Evolutionary conservation across 1,139 yeast species (phyloP).

Genomic region (Blastobotrys serpentis): DNA sequence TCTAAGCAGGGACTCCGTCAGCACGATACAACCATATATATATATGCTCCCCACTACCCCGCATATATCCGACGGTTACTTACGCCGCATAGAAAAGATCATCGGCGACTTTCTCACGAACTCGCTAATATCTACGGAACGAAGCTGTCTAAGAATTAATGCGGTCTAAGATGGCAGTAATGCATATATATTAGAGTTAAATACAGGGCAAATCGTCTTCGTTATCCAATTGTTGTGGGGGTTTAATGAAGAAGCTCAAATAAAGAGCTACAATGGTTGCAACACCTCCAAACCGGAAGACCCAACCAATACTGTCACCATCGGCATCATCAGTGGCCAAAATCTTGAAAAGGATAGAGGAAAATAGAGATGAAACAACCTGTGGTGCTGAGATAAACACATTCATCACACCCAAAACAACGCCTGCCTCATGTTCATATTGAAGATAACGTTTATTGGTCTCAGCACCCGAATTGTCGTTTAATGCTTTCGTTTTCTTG

Average conservation of each 20-base stretch:
- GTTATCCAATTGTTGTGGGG: constrained; percentile 25
- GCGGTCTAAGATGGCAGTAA: not conserved
- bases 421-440: constrained; percentile 38
- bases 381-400: constrained; percentile 43
- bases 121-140: no score
- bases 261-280: constrained; percentile 38
- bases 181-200: not conserved
- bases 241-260: constrained; percentile 29
- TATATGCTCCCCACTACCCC: constrained; percentile 2
- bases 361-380: constrained; percentile 39
- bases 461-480: not conserved
- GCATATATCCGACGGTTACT: not conserved
- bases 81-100: no score
- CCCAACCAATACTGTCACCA: constrained; percentile 39
- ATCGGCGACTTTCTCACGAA: not conserved
- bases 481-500: constrained; percentile 23
- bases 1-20: no score
- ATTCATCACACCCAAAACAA: constrained; percentile 42
- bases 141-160: no score
- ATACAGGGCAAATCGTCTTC: constrained; percentile 19
- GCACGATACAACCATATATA: no score
- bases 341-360: constrained; percentile 36
- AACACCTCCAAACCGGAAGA: constrained; percentile 40
- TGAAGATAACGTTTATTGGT: constrained; percentile 8
- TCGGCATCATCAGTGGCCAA: constrained; percentile 30